phyloP scores from a whole-genome alignment of 2,329 filamentous ascomycete species.

The Shiraia sp. region DNA sequence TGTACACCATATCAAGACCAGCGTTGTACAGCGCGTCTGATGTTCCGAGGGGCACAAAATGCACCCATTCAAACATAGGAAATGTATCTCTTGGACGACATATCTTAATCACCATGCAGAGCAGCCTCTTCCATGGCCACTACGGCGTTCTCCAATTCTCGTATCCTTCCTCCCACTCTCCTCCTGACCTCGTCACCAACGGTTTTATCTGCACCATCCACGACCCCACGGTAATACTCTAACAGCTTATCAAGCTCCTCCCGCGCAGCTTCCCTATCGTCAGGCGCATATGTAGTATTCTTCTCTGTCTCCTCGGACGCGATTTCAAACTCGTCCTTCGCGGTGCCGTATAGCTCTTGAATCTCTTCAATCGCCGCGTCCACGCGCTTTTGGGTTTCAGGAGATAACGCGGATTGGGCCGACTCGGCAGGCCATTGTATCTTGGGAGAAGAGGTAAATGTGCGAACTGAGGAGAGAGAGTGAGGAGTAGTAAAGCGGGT shows the following conservation, averaged over 20 bases:
- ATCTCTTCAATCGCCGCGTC: slow-evolving; percentile 41
- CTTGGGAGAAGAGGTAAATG: slow-evolving; percentile 25
- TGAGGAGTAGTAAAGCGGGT: slow-evolving; percentile 38
- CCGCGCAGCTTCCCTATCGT: slow-evolving; percentile 57
- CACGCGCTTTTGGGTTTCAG: slow-evolving; percentile 26
- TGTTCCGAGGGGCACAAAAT: no score
- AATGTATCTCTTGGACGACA: background rate
- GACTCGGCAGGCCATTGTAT: slow-evolving; percentile 9
- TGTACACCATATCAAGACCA: no score
- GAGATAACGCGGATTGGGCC: slow-evolving; percentile 11
- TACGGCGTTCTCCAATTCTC: slow-evolving; percentile 59
- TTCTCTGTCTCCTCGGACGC: slow-evolving; percentile 57
- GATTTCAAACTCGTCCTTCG: slow-evolving; percentile 53
- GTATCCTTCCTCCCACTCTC: slow-evolving; percentile 55
- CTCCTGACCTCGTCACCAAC: slow-evolving; percentile 56
- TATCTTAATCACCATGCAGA: slow-evolving; percentile 50
- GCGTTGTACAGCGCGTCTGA: no score
- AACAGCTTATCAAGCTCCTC: slow-evolving; percentile 57
- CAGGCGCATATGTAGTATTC: slow-evolving; percentile 59
- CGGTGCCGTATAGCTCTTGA: slow-evolving; percentile 43
- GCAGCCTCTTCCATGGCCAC: slow-evolving; percentile 56
- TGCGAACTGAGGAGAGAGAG: slow-evolving; percentile 36
- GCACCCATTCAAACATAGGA: no score
- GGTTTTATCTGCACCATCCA: slow-evolving; percentile 46
- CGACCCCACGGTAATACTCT: slow-evolving; percentile 49